Base-by-base conservation (phyloP, 208 protist genomes). In the Endotrypanum monterogeii region DNA sequence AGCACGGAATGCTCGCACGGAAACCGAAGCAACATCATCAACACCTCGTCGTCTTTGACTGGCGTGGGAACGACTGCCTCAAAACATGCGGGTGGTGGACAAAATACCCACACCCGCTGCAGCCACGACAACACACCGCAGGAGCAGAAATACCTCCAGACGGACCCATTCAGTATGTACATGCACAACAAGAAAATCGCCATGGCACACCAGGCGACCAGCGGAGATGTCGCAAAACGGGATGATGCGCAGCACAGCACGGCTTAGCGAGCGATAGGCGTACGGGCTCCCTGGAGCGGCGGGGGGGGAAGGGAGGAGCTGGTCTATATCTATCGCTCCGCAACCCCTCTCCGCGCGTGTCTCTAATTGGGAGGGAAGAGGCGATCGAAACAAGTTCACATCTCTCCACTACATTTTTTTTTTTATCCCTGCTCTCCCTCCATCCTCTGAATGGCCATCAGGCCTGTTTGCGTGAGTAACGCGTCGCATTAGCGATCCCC, bases 151-250 rank as follows among this genome's bases (percentile, higher is more conserved):
- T 87, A 87, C 67, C 62, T 76, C 35, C 83, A 87, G 66, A 81
- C 74, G 2, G 72, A 87, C 41, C 83, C 83, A 11, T 87, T 87
- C 68, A 87, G 83, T 75, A 83, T 80, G 79, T 87, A 87, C 70
- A 44, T 73, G 62, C 83, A 87, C 75, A 87, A 87, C 66, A 87
- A 87, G 56, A 80, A 75, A 32, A 51, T 87, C 18, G 61, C 58
- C 28, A 61, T 54, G 12, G 35, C 32, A 30, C 1, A 50, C 18
- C 48, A 8, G 48, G 20, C 20, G 44, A 70, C 44, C 65, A 56
- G 67, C 46, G 44, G 28, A 12, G 58, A 12, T 51, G 23, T 23
- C 6, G 61, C 61, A 7, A 48, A 48, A 18, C 37, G 11, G 28
- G 20, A 67, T 51, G 30, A 14, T 51, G 11, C n/a, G 14, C 39